These are phyloP conservation scores for Aspergillus tamarii DNA, from an alignment of 2,329 filamentous ascomycete genomes.

Conservation along the genomic window DNA sequence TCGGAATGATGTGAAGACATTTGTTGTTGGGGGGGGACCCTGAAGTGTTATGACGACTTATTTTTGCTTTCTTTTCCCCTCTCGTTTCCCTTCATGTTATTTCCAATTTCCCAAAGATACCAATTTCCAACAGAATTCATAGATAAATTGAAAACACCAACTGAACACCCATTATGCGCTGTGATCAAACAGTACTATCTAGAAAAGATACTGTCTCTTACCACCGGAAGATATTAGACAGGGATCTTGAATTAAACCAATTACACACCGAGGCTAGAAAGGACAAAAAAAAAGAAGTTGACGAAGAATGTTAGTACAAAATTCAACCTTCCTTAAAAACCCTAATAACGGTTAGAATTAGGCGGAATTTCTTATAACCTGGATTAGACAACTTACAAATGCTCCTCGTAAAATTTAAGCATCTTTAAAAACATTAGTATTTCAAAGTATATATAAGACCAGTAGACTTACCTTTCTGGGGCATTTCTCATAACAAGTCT, in stretches of 20 bases:
- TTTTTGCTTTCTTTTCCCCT: background rate
- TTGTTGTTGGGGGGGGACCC: background rate
- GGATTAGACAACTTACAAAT: slow-evolving; percentile 43
- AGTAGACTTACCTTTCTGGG: slow-evolving; percentile 41
- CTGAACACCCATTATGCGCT: slow-evolving; percentile 20
- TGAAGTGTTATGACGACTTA: background rate
- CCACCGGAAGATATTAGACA: background rate
- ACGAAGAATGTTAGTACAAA: background rate
- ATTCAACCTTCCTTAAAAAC: slow-evolving; percentile 40
- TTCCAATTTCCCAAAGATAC: background rate
- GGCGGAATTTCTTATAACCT: background rate
- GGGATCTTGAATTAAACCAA: background rate
- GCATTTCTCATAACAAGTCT: slow-evolving; percentile 47
- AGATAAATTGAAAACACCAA: slow-evolving; percentile 12
- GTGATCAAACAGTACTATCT: slow-evolving; percentile 3
- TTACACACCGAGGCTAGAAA: background rate
- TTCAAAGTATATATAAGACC: background rate
- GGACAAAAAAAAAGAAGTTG: slow-evolving; percentile 2
- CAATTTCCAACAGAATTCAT: background rate
- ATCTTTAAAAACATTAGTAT: slow-evolving; percentile 37
- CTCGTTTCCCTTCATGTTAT: background rate
- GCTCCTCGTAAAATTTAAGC: slow-evolving; percentile 53
- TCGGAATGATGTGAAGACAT: background rate
- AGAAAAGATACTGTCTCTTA: background rate
- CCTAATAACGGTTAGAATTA: slow-evolving; percentile 27